Evolutionary conservation across 306 rosid genomes (phyloP), one percentile per base, ranked within the genome.

Genomic region (Spatholobus suberectus): DNA sequence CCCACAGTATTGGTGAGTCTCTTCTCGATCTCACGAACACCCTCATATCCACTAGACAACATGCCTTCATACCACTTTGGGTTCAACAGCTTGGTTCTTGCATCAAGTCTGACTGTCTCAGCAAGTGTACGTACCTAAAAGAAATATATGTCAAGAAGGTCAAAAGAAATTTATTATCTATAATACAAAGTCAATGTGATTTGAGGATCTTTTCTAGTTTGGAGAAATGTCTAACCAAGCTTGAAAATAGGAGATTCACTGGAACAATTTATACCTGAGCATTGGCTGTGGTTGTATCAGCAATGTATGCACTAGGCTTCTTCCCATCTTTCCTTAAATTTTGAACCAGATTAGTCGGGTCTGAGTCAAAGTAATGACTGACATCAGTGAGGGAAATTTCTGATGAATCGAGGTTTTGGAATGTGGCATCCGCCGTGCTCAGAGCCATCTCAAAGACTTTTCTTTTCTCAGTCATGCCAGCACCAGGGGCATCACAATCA

Each of bases 361-460:
- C 99, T 0, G 98, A 96, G 80, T 96, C 99, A 51, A 96, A 96
- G 94, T 96, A 96, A 88, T 94, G 98, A 68, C 99, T 96, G 52
- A 96, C 99, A 79, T 96, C 99, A 70, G 99, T 96, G 77, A 96
- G 97, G 8, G 99, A 96, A 88, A 96, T 96, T 76, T 96, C 99
- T 3, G 99, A 96, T 3, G 98, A 96, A 84, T 96, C 99, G 4
- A 94, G 96, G 86, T 96, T 96, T 67, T 96, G 99, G 91, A 96
- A 96, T n/a, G 99, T 96, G 73, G 99, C 98, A 0, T 94, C 99
- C 38, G 98, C 99, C 47, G 99, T 96, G 92, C 97, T 94, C 54
- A 96, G 86, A 75, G 98, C 99, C 99, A 96, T 94, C 93, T 96
- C 99, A 21, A 96, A 96, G 59, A 96, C 98, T 79, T 96, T 83